Evolutionary conservation across 768 basidiomycete species (phyloP).

Genomic region (Trametes villosa): DNA sequence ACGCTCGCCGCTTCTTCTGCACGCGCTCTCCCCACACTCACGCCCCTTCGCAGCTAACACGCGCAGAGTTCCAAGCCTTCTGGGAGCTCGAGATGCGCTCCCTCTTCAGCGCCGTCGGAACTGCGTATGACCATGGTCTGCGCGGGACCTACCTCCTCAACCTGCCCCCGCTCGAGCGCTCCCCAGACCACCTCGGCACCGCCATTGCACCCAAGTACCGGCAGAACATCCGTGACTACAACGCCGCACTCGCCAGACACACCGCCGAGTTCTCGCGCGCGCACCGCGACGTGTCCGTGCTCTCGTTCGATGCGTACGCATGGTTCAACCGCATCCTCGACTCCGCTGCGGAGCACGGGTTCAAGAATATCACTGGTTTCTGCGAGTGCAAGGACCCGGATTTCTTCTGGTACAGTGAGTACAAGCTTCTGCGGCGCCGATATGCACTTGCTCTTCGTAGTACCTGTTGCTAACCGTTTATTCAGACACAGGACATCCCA

Average conservation of each 20-base stretch:
- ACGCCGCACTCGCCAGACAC: constrained; percentile 43
- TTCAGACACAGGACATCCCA: constrained; percentile 55
- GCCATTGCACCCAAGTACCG: constrained; percentile 43
- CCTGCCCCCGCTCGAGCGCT: constrained; percentile 57
- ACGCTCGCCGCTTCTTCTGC: neutral
- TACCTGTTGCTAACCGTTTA: neutral
- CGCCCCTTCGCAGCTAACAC: constrained; percentile 42
- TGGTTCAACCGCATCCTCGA: constrained; percentile 55
- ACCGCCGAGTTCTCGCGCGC: constrained; percentile 39
- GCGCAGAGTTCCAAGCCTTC: constrained; percentile 46
- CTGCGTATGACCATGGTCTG: constrained; percentile 45
- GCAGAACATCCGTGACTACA: constrained; percentile 46
- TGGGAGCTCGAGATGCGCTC: constrained; percentile 54
- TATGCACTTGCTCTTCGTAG: neutral
- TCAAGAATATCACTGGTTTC: constrained; percentile 56
- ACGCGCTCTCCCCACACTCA: neutral
- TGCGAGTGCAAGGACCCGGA: constrained; percentile 52
- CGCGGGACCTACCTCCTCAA: constrained; percentile 51
- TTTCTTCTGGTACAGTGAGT: constrained; percentile 60
- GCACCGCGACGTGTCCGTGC: constrained; percentile 45
- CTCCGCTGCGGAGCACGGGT: constrained; percentile 44
- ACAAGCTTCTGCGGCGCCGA: neutral
- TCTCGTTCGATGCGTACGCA: constrained; percentile 54
- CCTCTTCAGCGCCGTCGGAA: constrained; percentile 54
- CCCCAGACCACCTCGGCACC: constrained; percentile 44